A percentile compares a stretch with the other conserved stretches of the same genome.
Evolutionary conservation across 495 filamentous ascomycete species (phyloP).

Genomic region (Penicilliopsis zonata): DNA sequence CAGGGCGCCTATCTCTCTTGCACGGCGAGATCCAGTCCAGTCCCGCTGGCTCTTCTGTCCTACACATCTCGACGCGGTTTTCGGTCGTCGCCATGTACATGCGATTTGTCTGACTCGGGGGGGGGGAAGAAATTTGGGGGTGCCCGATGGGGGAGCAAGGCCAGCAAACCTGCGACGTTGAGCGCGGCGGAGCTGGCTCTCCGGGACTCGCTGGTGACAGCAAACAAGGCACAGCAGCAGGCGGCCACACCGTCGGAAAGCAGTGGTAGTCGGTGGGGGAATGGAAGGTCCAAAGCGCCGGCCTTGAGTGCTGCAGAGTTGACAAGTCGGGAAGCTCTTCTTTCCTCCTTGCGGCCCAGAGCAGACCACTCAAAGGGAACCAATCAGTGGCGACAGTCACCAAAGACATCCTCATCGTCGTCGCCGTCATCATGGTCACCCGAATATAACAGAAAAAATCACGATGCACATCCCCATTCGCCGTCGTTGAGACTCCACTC

Average conservation of each 20-base stretch:
- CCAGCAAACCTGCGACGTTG: conserved; percentile 12
- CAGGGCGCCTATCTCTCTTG: conserved; percentile 19
- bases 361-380: no score
- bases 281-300: conserved; percentile 8
- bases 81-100: conserved; percentile 13
- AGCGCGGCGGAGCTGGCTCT: conserved; percentile 24
- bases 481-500: no score
- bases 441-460: no score
- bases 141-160: conserved; percentile 10
- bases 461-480: no score
- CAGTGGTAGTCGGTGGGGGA: conserved; percentile 10
- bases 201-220: conserved; percentile 16
- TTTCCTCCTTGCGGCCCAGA: background rate
- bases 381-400: no score
- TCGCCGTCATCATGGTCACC: no score
- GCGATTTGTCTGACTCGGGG: conserved; percentile 10
- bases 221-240: background rate
- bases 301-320: conserved; percentile 24
- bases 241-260: background rate
- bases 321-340: conserved; percentile 18
- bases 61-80: conserved; percentile 15
- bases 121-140: conserved; percentile 8
- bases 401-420: no score
- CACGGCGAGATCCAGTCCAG: conserved; percentile 10
- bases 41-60: conserved; percentile 9